Base-by-base conservation (phyloP, 2,329 filamentous ascomycete genomes). In the Nemania sp. region DNA sequence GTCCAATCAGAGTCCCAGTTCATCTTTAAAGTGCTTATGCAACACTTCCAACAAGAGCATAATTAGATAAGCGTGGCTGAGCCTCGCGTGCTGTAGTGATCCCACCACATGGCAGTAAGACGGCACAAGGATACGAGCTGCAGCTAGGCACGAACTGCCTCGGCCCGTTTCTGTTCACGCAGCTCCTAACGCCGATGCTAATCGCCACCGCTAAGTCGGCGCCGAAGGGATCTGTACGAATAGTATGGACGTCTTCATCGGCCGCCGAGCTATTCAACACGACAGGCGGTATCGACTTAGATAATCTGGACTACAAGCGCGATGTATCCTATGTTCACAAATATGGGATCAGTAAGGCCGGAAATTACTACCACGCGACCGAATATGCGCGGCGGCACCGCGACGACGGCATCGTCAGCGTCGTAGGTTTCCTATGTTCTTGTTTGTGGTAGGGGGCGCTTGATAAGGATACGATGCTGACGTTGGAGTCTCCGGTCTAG, bases 91-190 rank as follows among this genome's bases (percentile, higher is more conserved):
- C 41, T 17, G 14, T 28, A 52, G 49, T 75, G 71, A 55, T 61
- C 2, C 67, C 71, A 1, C 71, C 72, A 0, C 48, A 59, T 5
- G 71, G 70, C 3, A 71, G 67, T 42, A 70, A 67, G 52, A 69
- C 71, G 15, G 64, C 66, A 7, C 68, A 71, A 54, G 66, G 67
- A 19, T 63, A 67, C 48, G 68, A 71, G 54, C 58, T 69, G 22
- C 67, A 71, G 52, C 52, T 70, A 6, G 68, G 64, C 28, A 61
- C 61, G 23, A 71, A 70, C 42, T 56, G 52, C 30, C 54, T 71
- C 12, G 68, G 62, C 1, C 63, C 59, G 6, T 68, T 68, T 49
- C 61, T 70, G 0, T 64, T 71, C 48, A 70, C 66, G 6, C 48
- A 64, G 11, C 54, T 70, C 8, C 61, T 70, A 17, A 67, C 59